These are phyloP conservation scores for Aspergillus viridinutans DNA, from an alignment of 2,329 filamentous ascomycete species.

Conservation along the genomic window DNA sequence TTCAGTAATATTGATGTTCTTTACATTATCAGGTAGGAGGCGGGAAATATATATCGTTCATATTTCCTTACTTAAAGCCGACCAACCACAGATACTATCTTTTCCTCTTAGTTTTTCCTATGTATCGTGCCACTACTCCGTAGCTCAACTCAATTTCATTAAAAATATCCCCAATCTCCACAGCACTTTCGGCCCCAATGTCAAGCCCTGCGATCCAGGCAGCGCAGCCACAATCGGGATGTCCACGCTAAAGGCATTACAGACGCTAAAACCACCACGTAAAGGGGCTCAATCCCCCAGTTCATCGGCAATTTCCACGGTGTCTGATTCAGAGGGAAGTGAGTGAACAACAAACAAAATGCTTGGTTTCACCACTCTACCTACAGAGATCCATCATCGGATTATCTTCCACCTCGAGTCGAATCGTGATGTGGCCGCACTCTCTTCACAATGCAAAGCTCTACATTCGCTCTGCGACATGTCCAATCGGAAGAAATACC, in stretches of 20 bases:
- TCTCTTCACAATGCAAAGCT: conserved; percentile 9
- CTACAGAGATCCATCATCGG: conserved; percentile 1
- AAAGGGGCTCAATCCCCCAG: background rate
- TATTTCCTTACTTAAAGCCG: too few species aligned
- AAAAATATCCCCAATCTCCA: too few species aligned
- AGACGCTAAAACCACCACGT: background rate
- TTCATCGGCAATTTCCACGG: background rate
- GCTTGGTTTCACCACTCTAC: background rate
- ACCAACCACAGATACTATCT: too few species aligned
- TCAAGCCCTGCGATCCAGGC: background rate
- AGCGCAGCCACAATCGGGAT: background rate
- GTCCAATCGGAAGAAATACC: conserved; percentile 8
- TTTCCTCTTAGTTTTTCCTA: too few species aligned
- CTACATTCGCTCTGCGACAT: conserved; percentile 14
- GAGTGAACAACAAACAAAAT: background rate
- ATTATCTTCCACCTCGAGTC: conserved; percentile 11
- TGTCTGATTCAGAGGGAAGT: too few species aligned
- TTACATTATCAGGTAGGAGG: too few species aligned
- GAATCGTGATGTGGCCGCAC: conserved; percentile 11
- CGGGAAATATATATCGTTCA: too few species aligned
- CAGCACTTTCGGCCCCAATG: background rate
- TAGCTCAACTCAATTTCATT: too few species aligned
- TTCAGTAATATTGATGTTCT: too few species aligned
- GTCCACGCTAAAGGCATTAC: background rate
- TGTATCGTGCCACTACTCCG: too few species aligned